Evolutionary conservation across 345 rosid genomes (phyloP), one percentile per base, ranked within the genome.

Genomic region (Lepidium sativum): DNA sequence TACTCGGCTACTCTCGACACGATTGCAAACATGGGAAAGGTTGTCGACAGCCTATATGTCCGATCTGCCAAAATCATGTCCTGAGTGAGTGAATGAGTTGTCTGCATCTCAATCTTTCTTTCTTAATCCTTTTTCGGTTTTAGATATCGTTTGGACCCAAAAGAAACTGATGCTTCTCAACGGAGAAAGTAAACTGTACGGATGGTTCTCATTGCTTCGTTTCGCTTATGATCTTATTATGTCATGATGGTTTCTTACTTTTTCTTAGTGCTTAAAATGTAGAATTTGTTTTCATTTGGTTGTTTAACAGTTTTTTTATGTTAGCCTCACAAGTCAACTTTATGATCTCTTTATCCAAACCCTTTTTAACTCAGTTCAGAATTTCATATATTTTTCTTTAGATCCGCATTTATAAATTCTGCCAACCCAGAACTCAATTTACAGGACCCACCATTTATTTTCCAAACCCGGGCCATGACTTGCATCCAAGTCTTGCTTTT

Each of bases 1-100:
- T 90, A 87, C 72, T 83, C 95, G 0, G 96, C 92, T 48, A 86
- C 95, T 6, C 71, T 90, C 34, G 99, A 94, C 18, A 90, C 99
- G 69, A 88, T 94, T 63, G 80, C 91, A 59, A 90, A 90, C 76
- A 84, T 94, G 60, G 91, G 85, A 65, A 90, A 83, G 89, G 97
- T 94, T 2, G 99, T 94, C 11, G 99, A 94, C 78, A 90, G 97
- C 77, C 88, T 94, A 52, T 94, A 84, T 64, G 90, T 83, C 67
- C 87, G 99, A 80, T 90, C 99, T 59, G 99, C 96, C 31, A 90
- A 86, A 78, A 94, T 90, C 66, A 86, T 88, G 99, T 82, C 87
- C 8, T 74, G 55, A 68, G 12, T 49, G 61, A 60, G 29, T 14
- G 35, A 35, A 10, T 63, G 13, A 21, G 31, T 60, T 2, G 45